These are phyloP conservation scores for Suillus alpinus DNA, from an alignment of 768 basidiomycete species.

Conservation along the genomic window DNA sequence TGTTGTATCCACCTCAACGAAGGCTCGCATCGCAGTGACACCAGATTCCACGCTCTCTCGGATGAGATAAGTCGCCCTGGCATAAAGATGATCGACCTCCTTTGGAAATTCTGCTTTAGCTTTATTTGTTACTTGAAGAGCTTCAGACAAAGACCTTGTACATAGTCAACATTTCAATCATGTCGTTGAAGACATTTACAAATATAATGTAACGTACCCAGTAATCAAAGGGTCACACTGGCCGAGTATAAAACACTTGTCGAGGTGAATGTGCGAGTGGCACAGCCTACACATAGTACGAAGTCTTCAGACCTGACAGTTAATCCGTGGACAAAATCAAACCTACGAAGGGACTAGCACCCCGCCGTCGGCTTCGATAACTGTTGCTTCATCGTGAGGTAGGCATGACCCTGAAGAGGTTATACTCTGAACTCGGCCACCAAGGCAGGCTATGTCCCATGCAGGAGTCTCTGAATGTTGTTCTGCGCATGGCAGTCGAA, in stretches of 20 bases:
- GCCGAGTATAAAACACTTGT: slow-evolving; percentile 66
- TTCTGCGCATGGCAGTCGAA: slow-evolving; percentile 30
- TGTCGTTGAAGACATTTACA: slow-evolving; percentile 3
- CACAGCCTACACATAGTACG: slow-evolving; percentile 37
- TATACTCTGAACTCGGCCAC: slow-evolving; percentile 26
- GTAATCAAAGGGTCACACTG: slow-evolving; percentile 48
- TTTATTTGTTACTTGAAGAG: slow-evolving; percentile 47
- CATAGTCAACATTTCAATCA: not conserved
- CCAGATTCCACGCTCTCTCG: slow-evolving; percentile 56
- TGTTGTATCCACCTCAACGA: slow-evolving; percentile 59
- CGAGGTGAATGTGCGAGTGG: slow-evolving; percentile 65
- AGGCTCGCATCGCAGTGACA: slow-evolving; percentile 67
- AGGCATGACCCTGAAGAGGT: slow-evolving; percentile 11
- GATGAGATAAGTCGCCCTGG: slow-evolving; percentile 52
- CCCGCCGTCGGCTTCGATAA: slow-evolving; percentile 25
- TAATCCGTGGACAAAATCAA: not conserved
- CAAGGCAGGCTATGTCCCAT: slow-evolving; percentile 31
- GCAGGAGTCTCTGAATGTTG: slow-evolving; percentile 22
- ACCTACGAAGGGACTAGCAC: slow-evolving; percentile 33
- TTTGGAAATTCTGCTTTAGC: slow-evolving; percentile 50
- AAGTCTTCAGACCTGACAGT: slow-evolving; percentile 13
- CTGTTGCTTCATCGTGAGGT: not conserved
- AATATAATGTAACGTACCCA: slow-evolving; percentile 40
- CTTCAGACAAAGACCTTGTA: slow-evolving; percentile 53
- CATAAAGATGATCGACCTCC: slow-evolving; percentile 43